Evolutionary conservation across 139 green algal species (phyloP).

Genomic region (Chlorella vulgaris): DNA sequence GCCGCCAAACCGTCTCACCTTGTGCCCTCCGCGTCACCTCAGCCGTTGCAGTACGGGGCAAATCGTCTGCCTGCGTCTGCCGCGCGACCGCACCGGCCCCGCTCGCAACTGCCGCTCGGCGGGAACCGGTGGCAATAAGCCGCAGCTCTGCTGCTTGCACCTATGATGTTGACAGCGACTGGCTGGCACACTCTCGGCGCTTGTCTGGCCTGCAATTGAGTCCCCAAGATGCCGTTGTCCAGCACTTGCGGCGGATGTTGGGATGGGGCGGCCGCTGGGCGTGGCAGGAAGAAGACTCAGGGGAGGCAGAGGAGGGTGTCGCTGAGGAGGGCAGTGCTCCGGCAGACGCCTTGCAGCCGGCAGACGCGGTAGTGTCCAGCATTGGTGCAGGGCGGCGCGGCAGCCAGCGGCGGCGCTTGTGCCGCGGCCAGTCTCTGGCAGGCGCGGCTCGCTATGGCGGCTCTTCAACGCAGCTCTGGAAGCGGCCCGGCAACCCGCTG

Average conservation of each 20-base stretch:
- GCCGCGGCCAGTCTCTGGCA: neutral
- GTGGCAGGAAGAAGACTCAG: neutral
- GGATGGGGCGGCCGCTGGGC: slow-evolving; percentile 10
- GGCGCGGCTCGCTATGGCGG: neutral
- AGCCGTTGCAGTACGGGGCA: neutral
- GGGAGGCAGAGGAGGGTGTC: neutral
- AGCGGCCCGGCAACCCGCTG: neutral
- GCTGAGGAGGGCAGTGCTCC: neutral
- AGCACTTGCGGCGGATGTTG: neutral
- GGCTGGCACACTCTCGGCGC: neutral
- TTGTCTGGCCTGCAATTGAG: neutral
- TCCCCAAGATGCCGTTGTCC: neutral
- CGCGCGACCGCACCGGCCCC: neutral
- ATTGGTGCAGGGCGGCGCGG: neutral
- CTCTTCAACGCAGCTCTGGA: neutral
- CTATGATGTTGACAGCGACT: neutral
- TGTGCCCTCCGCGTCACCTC: neutral
- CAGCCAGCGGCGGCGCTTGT: neutral
- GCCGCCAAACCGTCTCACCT: no score
- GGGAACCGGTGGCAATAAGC: neutral
- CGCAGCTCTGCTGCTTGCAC: neutral
- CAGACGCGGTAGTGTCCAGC: neutral
- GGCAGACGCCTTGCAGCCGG: neutral
- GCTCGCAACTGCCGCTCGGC: neutral
- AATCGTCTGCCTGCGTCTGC: neutral